Percentiles rank a stretch among this genome's conserved stretches.
Conservation (phyloP, 2,329 filamentous ascomycete genomes). For the Arthroderma sp. region DNA sequence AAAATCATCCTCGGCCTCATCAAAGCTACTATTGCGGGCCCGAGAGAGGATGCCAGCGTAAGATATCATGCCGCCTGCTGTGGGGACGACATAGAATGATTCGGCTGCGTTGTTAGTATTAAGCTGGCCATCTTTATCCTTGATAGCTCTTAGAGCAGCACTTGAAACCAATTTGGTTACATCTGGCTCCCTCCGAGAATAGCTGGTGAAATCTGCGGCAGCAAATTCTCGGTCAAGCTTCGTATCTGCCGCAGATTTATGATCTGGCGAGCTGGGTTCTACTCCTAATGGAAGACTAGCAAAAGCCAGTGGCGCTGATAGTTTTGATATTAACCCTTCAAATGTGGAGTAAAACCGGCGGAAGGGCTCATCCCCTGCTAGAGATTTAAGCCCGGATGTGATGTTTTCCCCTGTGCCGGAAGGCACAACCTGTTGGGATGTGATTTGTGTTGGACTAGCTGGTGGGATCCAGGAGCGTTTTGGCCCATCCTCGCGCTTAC, state of each 20-base stretch:
- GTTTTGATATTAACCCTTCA: slow-evolving; percentile 71
- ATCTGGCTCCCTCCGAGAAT: slow-evolving; percentile 50
- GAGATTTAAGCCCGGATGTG: slow-evolving; percentile 11
- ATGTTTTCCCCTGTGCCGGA: slow-evolving; percentile 18
- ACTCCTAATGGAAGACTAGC: slow-evolving; percentile 68
- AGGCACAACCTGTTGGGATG: slow-evolving; percentile 21
- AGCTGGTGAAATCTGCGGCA: slow-evolving; percentile 27
- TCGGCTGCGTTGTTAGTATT: slow-evolving; percentile 45
- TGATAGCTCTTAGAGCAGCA: slow-evolving; percentile 67
- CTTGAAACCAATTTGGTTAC: slow-evolving; percentile 72
- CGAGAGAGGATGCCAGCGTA: slow-evolving; percentile 74
- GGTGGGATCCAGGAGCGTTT: slow-evolving; percentile 25
- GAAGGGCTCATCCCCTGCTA: slow-evolving; percentile 59
- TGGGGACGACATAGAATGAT: slow-evolving; percentile 91
- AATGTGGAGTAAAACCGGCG: slow-evolving; percentile 86
- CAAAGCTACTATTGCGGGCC: slow-evolving; percentile 33
- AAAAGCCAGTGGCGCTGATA: slow-evolving; percentile 85
- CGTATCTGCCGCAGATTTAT: slow-evolving; percentile 20
- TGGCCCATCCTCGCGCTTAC: slow-evolving; percentile 1
- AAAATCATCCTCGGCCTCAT: slow-evolving; percentile 72
- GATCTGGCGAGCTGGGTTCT: slow-evolving; percentile 30
- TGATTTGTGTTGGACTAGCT: slow-evolving; percentile 23
- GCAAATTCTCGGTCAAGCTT: slow-evolving; percentile 24
- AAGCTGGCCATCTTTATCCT: slow-evolving; percentile 50
- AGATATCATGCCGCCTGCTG: slow-evolving; percentile 77